These are phyloP conservation scores for Logfia minima DNA, from an alignment of 129 eudicot species.

Conservation along the genomic window DNA sequence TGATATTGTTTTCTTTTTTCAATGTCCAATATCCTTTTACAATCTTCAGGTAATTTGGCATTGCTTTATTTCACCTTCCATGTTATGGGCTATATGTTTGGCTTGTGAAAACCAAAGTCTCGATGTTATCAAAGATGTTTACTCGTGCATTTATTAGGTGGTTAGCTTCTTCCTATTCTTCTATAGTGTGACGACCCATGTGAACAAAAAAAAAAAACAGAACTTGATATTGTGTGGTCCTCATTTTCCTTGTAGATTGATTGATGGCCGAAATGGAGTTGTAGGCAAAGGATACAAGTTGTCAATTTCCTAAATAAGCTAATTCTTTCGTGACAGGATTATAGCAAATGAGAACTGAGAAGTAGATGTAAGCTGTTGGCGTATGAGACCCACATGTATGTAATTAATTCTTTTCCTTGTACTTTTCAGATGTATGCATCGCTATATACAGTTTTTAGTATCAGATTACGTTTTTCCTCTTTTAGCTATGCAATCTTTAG, in stretches of 20 bases:
- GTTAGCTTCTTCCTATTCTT: slow-evolving; percentile 12
- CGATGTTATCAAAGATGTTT: slow-evolving; percentile 53
- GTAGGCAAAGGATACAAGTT: neutral
- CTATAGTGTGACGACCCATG: neutral
- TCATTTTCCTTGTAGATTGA: slow-evolving; percentile 5
- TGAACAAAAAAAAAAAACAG: neutral
- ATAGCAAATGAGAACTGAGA: slow-evolving; percentile 22
- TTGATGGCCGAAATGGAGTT: slow-evolving; percentile 5
- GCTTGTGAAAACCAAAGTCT: slow-evolving; percentile 55
- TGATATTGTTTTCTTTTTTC: neutral
- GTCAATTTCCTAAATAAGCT: slow-evolving; percentile 18
- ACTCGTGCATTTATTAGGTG: slow-evolving; percentile 64
- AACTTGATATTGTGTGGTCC: neutral
- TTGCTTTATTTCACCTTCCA: slow-evolving; percentile 75
- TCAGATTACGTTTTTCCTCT: neutral
- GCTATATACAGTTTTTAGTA: neutral
- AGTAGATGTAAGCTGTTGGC: slow-evolving; percentile 30
- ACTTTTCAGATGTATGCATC: slow-evolving; percentile 6
- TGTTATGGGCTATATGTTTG: slow-evolving; percentile 64
- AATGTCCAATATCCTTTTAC: neutral
- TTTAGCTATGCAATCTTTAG: neutral
- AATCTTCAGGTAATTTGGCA: slow-evolving; percentile 63
- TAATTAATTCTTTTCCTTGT: neutral
- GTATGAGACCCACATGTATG: slow-evolving; percentile 7
- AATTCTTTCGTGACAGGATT: slow-evolving; percentile 24